Evolutionary conservation across 1,284 basidiomycete species (phyloP).

Genomic region (Chalciporus sp.): DNA sequence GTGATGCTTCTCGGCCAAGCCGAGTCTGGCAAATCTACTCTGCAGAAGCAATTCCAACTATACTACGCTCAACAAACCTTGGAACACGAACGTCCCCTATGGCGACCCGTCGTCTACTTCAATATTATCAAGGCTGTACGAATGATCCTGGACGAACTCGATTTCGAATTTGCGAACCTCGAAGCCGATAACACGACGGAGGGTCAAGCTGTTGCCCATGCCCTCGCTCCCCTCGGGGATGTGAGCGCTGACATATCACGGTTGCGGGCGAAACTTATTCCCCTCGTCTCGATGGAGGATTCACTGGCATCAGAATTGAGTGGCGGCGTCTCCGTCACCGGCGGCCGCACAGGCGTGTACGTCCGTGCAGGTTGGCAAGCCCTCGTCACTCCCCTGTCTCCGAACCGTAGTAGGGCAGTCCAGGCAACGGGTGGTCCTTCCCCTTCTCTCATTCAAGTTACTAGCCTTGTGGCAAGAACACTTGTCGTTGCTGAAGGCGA

Average conservation of each 20-base stretch:
- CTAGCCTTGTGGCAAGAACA: conserved; percentile 58
- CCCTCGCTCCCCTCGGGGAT: conserved; percentile 36
- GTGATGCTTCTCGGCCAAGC: conserved; percentile 76
- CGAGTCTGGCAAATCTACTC: conserved; percentile 78
- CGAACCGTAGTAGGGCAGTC: conserved; percentile 45
- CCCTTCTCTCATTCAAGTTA: conserved; percentile 42
- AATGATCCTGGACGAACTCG: conserved; percentile 73
- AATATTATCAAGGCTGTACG: conserved; percentile 79
- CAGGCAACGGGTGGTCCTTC: conserved; percentile 37
- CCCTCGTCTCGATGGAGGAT: conserved; percentile 67
- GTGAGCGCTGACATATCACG: conserved; percentile 49
- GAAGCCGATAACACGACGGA: conserved; percentile 32
- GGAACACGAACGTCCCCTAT: conserved; percentile 68
- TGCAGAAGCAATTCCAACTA: conserved; percentile 81
- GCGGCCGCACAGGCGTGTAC: conserved; percentile 62
- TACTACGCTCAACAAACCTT: conserved; percentile 72
- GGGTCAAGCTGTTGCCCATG: conserved; percentile 33
- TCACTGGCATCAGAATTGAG: conserved; percentile 67
- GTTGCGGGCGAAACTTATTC: conserved; percentile 58
- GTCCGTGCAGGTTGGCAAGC: conserved; percentile 71
- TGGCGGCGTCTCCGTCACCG: conserved; percentile 59
- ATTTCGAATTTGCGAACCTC: conserved; percentile 52
- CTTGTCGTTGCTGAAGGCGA: conserved; percentile 50
- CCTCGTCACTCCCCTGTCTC: conserved; percentile 46
- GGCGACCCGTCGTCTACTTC: conserved; percentile 79